A percentile compares a stretch with the other conserved stretches of the same genome.
These are phyloP conservation scores for Quercus variabilis DNA, from an alignment of 306 rosid species.

Conservation along the genomic window DNA sequence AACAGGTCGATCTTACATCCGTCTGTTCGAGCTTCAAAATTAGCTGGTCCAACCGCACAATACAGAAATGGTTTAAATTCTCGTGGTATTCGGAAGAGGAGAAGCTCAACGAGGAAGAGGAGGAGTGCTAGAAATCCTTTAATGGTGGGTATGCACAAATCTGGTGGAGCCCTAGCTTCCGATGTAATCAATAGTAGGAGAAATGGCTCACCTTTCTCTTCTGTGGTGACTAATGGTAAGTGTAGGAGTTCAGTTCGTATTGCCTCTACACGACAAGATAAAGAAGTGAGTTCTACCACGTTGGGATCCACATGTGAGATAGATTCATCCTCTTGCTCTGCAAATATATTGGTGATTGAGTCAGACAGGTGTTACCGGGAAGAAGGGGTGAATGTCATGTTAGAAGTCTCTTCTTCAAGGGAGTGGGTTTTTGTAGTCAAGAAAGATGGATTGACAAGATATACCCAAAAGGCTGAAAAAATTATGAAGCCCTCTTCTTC, in stretches of 20 bases:
- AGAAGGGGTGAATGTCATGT: slow-evolving; percentile 42
- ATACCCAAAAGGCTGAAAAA: slow-evolving; percentile 55
- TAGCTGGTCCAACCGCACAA: slow-evolving; percentile 35
- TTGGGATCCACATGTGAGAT: slow-evolving; percentile 14
- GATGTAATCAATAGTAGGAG: slow-evolving; percentile 38
- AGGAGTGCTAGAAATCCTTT: slow-evolving; percentile 49
- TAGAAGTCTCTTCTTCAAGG: slow-evolving; percentile 44
- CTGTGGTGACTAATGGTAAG: slow-evolving; percentile 33
- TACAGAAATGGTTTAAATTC: slow-evolving; percentile 34
- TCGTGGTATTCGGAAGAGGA: slow-evolving; percentile 43
- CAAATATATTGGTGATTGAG: slow-evolving; percentile 54
- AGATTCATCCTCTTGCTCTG: slow-evolving; percentile 43
- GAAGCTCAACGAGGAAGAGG: slow-evolving; percentile 55
- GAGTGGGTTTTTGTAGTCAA: slow-evolving; percentile 62
- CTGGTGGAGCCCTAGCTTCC: too few relatives aligned
- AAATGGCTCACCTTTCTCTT: slow-evolving; percentile 25
- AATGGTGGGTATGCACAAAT: slow-evolving; percentile 24
- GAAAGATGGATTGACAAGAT: slow-evolving; percentile 54
- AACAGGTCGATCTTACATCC: slow-evolving; percentile 13
- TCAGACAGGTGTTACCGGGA: slow-evolving; percentile 56
- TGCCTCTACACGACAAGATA: slow-evolving; percentile 17
- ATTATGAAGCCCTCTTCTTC: slow-evolving; percentile 46
- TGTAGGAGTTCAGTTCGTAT: slow-evolving; percentile 30
- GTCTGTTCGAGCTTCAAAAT: slow-evolving; percentile 34
- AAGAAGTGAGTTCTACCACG: slow-evolving; percentile 28